These are phyloP conservation scores for Mycena haematopus DNA, from an alignment of 768 basidiomycete genomes.

Conservation along the genomic window DNA sequence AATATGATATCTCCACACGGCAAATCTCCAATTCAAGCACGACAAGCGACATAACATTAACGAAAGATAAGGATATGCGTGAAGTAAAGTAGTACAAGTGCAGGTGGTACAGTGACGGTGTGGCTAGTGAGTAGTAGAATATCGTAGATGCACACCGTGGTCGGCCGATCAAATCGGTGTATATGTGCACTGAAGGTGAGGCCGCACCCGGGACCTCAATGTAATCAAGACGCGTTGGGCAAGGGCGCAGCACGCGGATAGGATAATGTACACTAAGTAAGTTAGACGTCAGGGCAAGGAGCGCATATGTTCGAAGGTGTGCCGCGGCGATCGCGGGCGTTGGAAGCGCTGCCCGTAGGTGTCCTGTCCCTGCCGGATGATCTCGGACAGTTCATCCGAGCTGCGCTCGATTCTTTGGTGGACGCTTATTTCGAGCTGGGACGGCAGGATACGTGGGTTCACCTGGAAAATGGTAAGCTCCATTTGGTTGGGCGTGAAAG, in stretches of 20 bases:
- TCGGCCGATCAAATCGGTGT: too few species aligned
- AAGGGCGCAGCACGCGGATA: not conserved
- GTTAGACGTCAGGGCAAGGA: not conserved
- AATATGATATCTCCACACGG: too few species aligned
- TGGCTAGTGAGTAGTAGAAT: too few species aligned
- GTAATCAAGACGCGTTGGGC: not conserved
- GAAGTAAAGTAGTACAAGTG: too few species aligned
- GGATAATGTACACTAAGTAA: too few species aligned
- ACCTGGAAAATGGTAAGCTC: not conserved
- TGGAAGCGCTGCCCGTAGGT: slow-evolving; percentile 2
- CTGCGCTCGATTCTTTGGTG: slow-evolving; percentile 5
- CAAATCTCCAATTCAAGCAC: too few species aligned
- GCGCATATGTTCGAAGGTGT: not conserved
- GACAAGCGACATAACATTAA: too few species aligned
- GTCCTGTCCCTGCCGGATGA: not conserved
- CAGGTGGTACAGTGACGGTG: too few species aligned
- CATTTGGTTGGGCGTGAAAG: too few species aligned
- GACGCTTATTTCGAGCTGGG: slow-evolving; percentile 10
- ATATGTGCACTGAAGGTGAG: not conserved
- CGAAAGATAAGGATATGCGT: too few species aligned
- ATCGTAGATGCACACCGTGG: too few species aligned
- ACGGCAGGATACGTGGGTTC: slow-evolving; percentile 6
- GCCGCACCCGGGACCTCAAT: not conserved
- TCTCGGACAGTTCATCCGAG: slow-evolving; percentile 9
- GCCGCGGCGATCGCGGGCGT: not conserved